Evolutionary conservation across 495 filamentous ascomycete species (phyloP).

Genomic region (Daldinia childiae): DNA sequence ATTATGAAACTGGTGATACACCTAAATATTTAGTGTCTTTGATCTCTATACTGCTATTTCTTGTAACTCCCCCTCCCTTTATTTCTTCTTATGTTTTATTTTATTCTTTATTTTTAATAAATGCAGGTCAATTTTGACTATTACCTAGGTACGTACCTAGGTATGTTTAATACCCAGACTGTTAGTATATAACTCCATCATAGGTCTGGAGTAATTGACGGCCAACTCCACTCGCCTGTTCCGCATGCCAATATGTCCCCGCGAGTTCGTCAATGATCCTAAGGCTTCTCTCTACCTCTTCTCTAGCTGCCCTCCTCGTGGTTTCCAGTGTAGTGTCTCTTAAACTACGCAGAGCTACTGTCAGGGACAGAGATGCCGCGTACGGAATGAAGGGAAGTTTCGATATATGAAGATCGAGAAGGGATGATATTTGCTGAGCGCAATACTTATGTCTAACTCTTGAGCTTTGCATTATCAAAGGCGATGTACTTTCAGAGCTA

Average conservation of each 20-base stretch:
- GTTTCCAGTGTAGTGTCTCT: constrained; percentile 62
- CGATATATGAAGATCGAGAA: constrained; percentile 10
- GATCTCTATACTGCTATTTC: too few species aligned
- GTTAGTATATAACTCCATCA: neutral
- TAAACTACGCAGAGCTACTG: constrained; percentile 67
- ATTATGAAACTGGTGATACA: too few species aligned
- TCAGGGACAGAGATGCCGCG: constrained; percentile 64
- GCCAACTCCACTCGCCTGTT: constrained; percentile 64
- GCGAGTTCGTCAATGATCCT: constrained; percentile 58
- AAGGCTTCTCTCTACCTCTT: constrained; percentile 62
- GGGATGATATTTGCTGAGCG: constrained; percentile 17
- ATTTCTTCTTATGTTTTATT: too few species aligned
- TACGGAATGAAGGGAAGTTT: constrained; percentile 66
- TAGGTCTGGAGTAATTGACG: constrained; percentile 14
- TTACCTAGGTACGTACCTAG: too few species aligned
- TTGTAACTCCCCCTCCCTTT: too few species aligned
- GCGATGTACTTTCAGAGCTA: neutral
- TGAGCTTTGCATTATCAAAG: neutral
- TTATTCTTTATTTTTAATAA: neutral
- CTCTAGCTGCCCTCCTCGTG: constrained; percentile 61
- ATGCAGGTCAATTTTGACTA: neutral
- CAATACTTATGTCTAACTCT: constrained; percentile 25
- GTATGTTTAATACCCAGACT: too few species aligned
- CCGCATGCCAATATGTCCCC: constrained; percentile 64
- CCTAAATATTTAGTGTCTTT: too few species aligned